A percentile compares a stretch with the other conserved stretches of the same genome.
phyloP scores from a whole-genome alignment of 371 early-diverging fungal genomes.

The Mortierella sp. region DNA sequence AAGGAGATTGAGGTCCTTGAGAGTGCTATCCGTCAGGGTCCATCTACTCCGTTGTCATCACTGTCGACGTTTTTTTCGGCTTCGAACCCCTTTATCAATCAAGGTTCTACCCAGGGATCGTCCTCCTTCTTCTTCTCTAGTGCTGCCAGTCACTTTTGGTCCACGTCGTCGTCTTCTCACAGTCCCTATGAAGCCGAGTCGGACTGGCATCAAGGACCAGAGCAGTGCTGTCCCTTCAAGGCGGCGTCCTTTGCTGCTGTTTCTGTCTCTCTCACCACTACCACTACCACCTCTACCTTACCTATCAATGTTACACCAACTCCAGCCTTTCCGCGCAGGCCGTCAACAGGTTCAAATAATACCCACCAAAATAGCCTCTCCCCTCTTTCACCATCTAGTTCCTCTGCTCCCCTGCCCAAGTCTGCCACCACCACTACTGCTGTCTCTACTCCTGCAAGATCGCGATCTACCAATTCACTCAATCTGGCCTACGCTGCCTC shows the following conservation, averaged over 20 bases:
- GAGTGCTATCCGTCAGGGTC: not conserved
- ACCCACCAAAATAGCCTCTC: no score
- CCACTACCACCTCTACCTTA: not conserved
- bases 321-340: not conserved
- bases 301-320: not conserved
- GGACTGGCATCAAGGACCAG: not conserved
- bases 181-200: not conserved
- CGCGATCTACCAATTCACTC: not conserved
- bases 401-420: not conserved
- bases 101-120: not conserved
- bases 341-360: not conserved
- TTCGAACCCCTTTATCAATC: not conserved
- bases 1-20: constrained; percentile 18
- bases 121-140: not conserved
- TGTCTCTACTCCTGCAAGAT: not conserved
- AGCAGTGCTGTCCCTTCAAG: not conserved
- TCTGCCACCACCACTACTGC: not conserved
- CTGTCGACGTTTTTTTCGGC: not conserved
- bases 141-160: not conserved
- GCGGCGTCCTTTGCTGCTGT: constrained; percentile 54
- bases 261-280: not conserved
- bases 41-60: not conserved
- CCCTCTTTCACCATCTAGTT: not conserved
- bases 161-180: not conserved
- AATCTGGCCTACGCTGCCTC: not conserved